phyloP scores from a whole-genome alignment of 495 filamentous ascomycete genomes.

The Gamarada debralockiae region DNA sequence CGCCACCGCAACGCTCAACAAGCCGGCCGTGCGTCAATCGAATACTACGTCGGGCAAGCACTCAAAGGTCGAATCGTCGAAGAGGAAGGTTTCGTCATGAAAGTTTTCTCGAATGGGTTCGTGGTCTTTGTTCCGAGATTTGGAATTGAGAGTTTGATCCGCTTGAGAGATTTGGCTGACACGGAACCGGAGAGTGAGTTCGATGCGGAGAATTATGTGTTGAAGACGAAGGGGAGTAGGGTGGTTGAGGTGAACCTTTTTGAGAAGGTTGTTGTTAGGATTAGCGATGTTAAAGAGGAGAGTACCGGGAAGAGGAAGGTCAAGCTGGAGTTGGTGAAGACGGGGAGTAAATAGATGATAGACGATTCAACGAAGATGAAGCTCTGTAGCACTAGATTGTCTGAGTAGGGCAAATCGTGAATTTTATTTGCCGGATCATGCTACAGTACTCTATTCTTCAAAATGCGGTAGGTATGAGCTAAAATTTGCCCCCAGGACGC shows the following conservation, averaged over 20 bases:
- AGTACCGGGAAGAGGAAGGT: conserved; percentile 89
- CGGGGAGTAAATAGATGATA: conserved; percentile 11
- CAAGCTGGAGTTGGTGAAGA: conserved; percentile 55
- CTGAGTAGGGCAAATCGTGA: neutral
- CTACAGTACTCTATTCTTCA: neutral
- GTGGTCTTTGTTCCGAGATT: conserved; percentile 95
- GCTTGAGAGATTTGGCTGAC: conserved; percentile 74
- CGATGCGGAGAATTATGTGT: conserved; percentile 77
- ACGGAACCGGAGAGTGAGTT: conserved; percentile 73
- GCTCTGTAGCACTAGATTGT: neutral
- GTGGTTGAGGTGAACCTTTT: conserved; percentile 73
- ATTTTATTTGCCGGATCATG: neutral
- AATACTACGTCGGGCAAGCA: conserved; percentile 96
- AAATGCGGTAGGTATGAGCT: neutral
- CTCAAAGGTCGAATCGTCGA: conserved; percentile 74
- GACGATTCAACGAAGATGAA: neutral
- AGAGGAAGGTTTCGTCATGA: conserved; percentile 94
- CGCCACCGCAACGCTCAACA: conserved; percentile 95
- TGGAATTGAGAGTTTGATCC: conserved; percentile 88
- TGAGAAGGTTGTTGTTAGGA: conserved; percentile 79
- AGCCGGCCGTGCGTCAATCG: conserved; percentile 86
- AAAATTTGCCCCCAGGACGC: conserved; percentile 5
- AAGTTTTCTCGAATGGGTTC: conserved; percentile 93
- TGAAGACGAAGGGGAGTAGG: conserved; percentile 53
- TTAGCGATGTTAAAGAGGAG: conserved; percentile 90